Evolutionary conservation across 164 flowering plant genomes (phyloP).

Genomic region (Piper betle): DNA sequence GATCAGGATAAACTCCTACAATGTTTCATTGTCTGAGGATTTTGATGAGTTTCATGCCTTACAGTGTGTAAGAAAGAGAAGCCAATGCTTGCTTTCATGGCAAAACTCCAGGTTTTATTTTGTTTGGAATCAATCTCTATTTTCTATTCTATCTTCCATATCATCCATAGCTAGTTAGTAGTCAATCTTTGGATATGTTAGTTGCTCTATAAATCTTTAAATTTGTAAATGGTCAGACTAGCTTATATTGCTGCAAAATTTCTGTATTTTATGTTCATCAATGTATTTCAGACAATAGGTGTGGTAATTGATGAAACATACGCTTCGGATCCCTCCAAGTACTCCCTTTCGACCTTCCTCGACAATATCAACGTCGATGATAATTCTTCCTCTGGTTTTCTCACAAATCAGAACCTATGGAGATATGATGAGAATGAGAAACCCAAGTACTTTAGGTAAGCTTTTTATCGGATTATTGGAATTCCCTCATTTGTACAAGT

Average conservation of each 20-base stretch:
- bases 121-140: background rate
- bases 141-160: background rate
- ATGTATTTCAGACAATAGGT: slow-evolving; percentile 55
- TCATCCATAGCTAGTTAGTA: background rate
- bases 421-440: slow-evolving; percentile 59
- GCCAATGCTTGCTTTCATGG: background rate
- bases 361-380: slow-evolving; percentile 47
- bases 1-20: slow-evolving; percentile 51
- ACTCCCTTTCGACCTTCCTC: slow-evolving; percentile 53
- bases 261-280: too few species aligned
- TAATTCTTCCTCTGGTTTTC: slow-evolving; percentile 52
- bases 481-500: too few species aligned
- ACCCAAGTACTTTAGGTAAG: slow-evolving; percentile 44
- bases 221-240: background rate
- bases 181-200: background rate
- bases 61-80: slow-evolving; percentile 53
- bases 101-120: too few species aligned
- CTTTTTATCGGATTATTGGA: too few species aligned
- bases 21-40: slow-evolving; percentile 66
- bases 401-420: slow-evolving; percentile 74
- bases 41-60: slow-evolving; percentile 73
- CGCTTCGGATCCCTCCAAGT: slow-evolving; percentile 34
- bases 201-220: background rate
- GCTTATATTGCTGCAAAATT: too few species aligned
- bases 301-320: slow-evolving; percentile 76